Base-by-base conservation (phyloP, 768 basidiomycete genomes). In the Rubroboletus pulcherrimus region DNA sequence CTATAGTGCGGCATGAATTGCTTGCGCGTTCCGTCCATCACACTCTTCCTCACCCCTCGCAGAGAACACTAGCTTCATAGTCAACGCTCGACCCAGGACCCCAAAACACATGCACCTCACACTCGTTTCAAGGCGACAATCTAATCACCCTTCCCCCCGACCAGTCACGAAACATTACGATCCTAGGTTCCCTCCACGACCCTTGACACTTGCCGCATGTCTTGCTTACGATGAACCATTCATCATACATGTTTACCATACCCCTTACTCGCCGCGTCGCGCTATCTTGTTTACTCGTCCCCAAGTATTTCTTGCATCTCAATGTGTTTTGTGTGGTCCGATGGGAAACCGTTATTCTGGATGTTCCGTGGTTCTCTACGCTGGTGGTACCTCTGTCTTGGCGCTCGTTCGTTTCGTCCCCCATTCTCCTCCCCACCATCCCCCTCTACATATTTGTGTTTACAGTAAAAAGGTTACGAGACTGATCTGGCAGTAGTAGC, bases 1-100 rank as follows among this genome's bases (percentile, higher is more conserved):
- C 33, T 70, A 70, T 34, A 70, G 69, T 48, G 69, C 78, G 33
- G 77, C 78, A 73, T 80, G 61, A 77, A 31, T 33, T 52, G 48
- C 44, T 26, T 14, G 56, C 40, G 41, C 46, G 0, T n/a, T 40
- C 30, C 38, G 9, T 51, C 49, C 55, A 42, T 47, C 42, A 45
- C 48, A 17, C 39, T 43, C 24, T 26, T 17, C 30, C 39, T 26
- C 52, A 41, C 50, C 54, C 44, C 50, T 33, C 24, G 33, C 58
- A 58, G 60, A 60, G 59, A 61, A 55, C 47, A 30, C 40, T 33
- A 39, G 57, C 57, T 49, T 57, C 51, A 47, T 41, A 51, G 46
- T 51, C n/a, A 38, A 58, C 63, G 41, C 37, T 33, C 19, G 29
- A 47, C 56, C 60, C 46, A 42, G 43, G 65, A 59, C 56, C 53